Percentiles rank a stretch among this genome's conserved stretches.
phyloP scores from a whole-genome alignment of 2,329 filamentous ascomycete genomes.

The Bertia moriformis region DNA sequence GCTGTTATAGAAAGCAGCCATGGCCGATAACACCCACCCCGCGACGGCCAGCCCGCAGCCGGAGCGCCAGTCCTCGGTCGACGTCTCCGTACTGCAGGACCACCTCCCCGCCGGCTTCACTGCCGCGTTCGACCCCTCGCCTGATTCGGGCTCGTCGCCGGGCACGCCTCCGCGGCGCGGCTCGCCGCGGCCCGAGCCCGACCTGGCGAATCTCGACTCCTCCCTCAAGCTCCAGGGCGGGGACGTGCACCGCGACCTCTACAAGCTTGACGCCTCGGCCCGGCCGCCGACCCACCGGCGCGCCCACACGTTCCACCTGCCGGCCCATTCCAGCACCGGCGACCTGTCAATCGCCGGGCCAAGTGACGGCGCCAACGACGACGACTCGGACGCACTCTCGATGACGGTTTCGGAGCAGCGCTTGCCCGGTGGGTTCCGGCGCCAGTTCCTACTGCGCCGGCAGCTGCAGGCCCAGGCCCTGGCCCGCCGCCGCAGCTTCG shows the following conservation, averaged over 20 bases:
- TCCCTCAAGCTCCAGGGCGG: constrained; percentile 62
- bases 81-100: not conserved
- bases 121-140: not conserved
- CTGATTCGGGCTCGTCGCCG: no score
- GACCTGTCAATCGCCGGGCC: constrained; percentile 14
- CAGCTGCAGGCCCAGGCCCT: constrained; percentile 10
- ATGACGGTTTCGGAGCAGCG: constrained; percentile 17
- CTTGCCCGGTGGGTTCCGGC: constrained; percentile 32
- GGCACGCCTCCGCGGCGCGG: not conserved
- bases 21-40: no score
- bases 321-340: no score
- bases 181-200: not conserved
- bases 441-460: constrained; percentile 25
- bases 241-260: constrained; percentile 66
- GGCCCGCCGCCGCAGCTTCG: constrained; percentile 16
- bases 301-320: constrained; percentile 53
- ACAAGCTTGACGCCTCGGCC: constrained; percentile 45
- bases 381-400: constrained; percentile 4
- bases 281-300: constrained; percentile 35
- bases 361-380: constrained; percentile 11
- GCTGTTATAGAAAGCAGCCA: no score
- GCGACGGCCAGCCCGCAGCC: no score
- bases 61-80: not conserved
- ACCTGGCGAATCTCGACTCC: constrained; percentile 30
- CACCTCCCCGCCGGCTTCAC: not conserved